Conservation (phyloP, 192 early-diverging fungal species). For the Coemansia aciculifera region DNA sequence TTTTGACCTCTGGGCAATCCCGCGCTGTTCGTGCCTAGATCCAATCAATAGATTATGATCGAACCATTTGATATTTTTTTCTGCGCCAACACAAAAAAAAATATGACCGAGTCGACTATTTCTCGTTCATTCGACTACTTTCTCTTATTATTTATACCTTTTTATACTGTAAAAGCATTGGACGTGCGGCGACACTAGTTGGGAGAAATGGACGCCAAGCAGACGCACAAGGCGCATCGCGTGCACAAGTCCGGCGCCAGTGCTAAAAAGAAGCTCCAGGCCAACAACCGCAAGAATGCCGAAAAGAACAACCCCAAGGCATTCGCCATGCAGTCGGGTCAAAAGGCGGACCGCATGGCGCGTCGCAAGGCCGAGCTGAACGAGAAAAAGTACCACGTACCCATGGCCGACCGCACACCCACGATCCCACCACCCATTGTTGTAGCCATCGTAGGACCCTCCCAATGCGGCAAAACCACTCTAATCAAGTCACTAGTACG, state of each 20-base stretch:
- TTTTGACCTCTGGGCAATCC: neutral
- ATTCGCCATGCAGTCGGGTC: slow-evolving; percentile 69
- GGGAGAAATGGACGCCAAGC: slow-evolving; percentile 59
- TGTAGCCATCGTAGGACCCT: slow-evolving; percentile 95
- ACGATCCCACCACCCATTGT: slow-evolving; percentile 88
- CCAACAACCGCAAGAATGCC: slow-evolving; percentile 75
- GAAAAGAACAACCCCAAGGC: slow-evolving; percentile 62
- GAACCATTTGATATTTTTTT: neutral
- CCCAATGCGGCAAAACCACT: slow-evolving; percentile 93
- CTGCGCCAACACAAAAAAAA: neutral
- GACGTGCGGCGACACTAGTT: neutral
- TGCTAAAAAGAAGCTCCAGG: slow-evolving; percentile 74
- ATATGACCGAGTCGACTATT: neutral
- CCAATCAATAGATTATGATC: neutral
- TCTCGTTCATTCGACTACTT: neutral
- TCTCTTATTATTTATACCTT: neutral
- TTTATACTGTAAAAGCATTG: neutral
- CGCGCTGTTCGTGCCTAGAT: neutral
- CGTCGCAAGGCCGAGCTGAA: slow-evolving; percentile 82
- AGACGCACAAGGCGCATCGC: slow-evolving; percentile 80
- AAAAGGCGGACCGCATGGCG: slow-evolving; percentile 74
- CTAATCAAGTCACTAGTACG: slow-evolving; percentile 95
- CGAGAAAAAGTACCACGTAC: slow-evolving; percentile 94
- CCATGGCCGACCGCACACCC: slow-evolving; percentile 91
- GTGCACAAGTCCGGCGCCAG: slow-evolving; percentile 82